phyloP scores from a whole-genome alignment of 352 stramenopile species.

The Phytophthora pluvialis region DNA sequence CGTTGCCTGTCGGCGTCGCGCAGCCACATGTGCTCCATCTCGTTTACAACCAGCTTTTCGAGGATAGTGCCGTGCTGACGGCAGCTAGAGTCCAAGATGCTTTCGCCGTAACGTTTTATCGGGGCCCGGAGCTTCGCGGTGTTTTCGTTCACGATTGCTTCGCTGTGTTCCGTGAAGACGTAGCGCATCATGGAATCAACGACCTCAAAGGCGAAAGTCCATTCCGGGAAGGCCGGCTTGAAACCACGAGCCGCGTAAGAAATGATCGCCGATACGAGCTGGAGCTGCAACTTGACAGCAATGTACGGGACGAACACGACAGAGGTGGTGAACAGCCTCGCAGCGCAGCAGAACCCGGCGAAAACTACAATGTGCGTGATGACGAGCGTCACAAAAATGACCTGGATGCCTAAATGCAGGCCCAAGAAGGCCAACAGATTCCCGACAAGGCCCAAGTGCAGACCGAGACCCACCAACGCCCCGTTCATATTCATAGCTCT shows the following conservation, averaged over 20 bases:
- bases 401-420: no score
- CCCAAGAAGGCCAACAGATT: no score
- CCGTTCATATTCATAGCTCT: no score
- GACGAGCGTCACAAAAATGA: no score
- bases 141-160: conserved; percentile 33
- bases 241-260: conserved; percentile 26
- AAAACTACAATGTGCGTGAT: no score
- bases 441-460: no score
- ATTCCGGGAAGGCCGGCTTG: conserved; percentile 39
- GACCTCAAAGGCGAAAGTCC: conserved; percentile 49
- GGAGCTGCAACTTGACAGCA: conserved; percentile 34
- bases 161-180: conserved; percentile 38
- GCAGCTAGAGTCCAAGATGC: conserved; percentile 30
- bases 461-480: no score
- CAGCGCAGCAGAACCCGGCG: conserved; percentile 24
- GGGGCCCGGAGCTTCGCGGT: conserved; percentile 34
- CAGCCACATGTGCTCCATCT: conserved; percentile 51
- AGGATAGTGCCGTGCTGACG: conserved; percentile 24
- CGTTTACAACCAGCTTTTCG: conserved; percentile 35
- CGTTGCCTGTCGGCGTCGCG: conserved; percentile 27
- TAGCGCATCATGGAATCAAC: conserved; percentile 42
- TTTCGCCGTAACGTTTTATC: conserved; percentile 34
- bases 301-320: conserved; percentile 31
- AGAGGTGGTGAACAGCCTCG: conserved; percentile 29
- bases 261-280: conserved; percentile 25